Percentiles rank a stretch among this genome's conserved stretches.
Evolutionary conservation across 352 stramenopile species (phyloP).

Genomic region (Globisporangium camurandrum): DNA sequence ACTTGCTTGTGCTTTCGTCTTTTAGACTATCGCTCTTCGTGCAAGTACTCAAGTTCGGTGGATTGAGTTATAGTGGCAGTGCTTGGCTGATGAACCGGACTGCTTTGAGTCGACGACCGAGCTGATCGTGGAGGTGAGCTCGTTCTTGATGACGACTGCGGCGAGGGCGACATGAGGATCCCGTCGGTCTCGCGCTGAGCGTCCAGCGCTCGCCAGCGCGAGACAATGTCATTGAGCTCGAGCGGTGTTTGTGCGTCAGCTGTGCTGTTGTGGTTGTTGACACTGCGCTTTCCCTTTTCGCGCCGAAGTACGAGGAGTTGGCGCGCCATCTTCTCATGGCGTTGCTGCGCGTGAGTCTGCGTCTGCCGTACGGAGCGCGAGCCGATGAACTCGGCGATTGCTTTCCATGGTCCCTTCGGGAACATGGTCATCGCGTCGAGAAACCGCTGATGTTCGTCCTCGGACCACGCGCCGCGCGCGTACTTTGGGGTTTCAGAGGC

Average conservation of each 20-base stretch:
- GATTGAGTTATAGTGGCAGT: neutral
- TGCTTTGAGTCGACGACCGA: neutral
- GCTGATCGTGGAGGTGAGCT: too few species aligned
- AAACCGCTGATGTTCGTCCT: constrained; percentile 16
- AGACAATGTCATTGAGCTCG: constrained; percentile 1
- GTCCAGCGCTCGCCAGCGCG: constrained; percentile 2
- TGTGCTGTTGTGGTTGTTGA: neutral
- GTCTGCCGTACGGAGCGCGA: constrained; percentile 18
- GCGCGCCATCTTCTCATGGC: constrained; percentile 17
- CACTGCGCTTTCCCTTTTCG: too few species aligned
- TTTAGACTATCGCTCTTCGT: too few species aligned
- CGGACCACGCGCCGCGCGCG: constrained; percentile 12
- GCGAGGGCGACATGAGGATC: neutral
- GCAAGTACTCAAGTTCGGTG: too few species aligned
- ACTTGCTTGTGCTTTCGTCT: too few species aligned
- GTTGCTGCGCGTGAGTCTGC: constrained; percentile 20
- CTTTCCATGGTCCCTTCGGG: constrained; percentile 14
- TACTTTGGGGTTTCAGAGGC: too few species aligned
- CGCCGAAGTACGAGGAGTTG: constrained; percentile 9
- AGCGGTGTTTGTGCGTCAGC: neutral
- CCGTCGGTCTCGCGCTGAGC: constrained; percentile 3
- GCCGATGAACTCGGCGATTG: constrained; percentile 14
- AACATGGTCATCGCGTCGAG: constrained; percentile 15
- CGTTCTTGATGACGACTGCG: neutral
- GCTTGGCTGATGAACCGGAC: neutral